Percentiles rank a stretch among this genome's conserved stretches.
Evolutionary conservation across 2,329 filamentous ascomycete genomes (phyloP).

Genomic region (Xylariaceae sp.): DNA sequence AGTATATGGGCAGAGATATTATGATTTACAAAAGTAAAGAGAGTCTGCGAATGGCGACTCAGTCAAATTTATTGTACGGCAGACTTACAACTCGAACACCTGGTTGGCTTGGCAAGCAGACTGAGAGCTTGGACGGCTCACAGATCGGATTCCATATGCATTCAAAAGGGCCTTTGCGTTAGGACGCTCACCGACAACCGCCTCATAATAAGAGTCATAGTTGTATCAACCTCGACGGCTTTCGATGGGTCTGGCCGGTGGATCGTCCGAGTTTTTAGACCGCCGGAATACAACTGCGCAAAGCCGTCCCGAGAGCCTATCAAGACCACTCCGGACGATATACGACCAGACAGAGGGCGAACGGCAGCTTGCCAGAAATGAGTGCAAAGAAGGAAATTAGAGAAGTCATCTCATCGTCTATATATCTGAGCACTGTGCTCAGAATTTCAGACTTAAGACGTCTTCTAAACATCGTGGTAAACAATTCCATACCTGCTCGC

Average conservation of each 20-base stretch:
- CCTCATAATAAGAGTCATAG: slow-evolving; percentile 6
- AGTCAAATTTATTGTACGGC: slow-evolving; percentile 13
- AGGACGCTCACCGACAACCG: slow-evolving; percentile 20
- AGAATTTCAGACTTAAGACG: too few species aligned
- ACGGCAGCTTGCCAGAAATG: background rate
- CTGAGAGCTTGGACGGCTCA: slow-evolving; percentile 10
- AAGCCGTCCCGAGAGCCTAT: slow-evolving; percentile 25
- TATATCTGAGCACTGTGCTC: too few species aligned
- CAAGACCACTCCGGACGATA: background rate
- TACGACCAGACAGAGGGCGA: background rate
- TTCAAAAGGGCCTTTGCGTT: background rate
- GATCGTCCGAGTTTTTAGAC: slow-evolving; percentile 13
- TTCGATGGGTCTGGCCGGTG: slow-evolving; percentile 10
- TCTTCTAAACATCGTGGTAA: background rate
- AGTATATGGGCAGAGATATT: background rate
- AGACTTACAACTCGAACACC: slow-evolving; percentile 4
- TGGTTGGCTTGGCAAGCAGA: background rate
- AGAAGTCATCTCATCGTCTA: background rate
- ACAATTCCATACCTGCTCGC: background rate
- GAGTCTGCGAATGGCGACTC: background rate
- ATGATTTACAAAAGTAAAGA: background rate
- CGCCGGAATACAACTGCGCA: slow-evolving; percentile 10
- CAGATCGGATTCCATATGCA: background rate
- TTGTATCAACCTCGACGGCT: slow-evolving; percentile 1
- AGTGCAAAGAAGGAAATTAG: slow-evolving; percentile 1